Base-by-base conservation (phyloP, 371 early-diverging fungal species). In the Mucor racemosus region DNA sequence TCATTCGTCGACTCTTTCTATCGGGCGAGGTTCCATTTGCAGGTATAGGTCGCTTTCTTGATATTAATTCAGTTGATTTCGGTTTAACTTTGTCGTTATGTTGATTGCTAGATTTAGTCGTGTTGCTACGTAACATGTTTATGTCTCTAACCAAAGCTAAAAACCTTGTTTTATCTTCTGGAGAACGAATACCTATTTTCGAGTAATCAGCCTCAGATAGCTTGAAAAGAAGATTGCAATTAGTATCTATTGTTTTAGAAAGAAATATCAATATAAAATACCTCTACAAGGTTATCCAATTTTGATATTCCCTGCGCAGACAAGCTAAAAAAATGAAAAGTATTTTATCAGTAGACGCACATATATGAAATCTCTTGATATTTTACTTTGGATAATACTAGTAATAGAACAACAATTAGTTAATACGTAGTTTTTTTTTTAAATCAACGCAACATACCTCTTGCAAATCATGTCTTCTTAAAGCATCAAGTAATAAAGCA, bases 371-470 rank as follows among this genome's bases (percentile, higher is more conserved):
- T 17, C 5, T 31, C 6, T 1, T 38, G 0, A 13, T 33, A 21
- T 39, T 48, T 39, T 69, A 73, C 73, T 35, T 62, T 50, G 73
- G 63, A 58, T 73, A 73, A 64, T 69, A 73, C 73, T 73, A 63
- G 2, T 10, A 11, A 61, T 34, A 11, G 9, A 56, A 36, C 8
- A 35, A 14, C 7, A 53, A 11, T 53, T 40, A 21, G 14, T 36
- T 39, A 58, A 39, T 58, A 17, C 3, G n/a, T n/a, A n/a, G n/a
- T n/a, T 36, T 36, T 39, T 36, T 10, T 35, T 39, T 39, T 9
- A 8, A 58, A 35, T 39, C 21, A 3, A 26, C 11, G 4, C 4
- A n/a, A 31, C n/a, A 53, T 64, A 72, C 72, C 21, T 68, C 58
- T 48, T 65, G 58, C 54, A 73, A 46, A 31, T 62, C 56, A 55